Evolutionary conservation across 2,329 filamentous ascomycete species (phyloP).

Genomic region (Scedosporium minutisporum): DNA sequence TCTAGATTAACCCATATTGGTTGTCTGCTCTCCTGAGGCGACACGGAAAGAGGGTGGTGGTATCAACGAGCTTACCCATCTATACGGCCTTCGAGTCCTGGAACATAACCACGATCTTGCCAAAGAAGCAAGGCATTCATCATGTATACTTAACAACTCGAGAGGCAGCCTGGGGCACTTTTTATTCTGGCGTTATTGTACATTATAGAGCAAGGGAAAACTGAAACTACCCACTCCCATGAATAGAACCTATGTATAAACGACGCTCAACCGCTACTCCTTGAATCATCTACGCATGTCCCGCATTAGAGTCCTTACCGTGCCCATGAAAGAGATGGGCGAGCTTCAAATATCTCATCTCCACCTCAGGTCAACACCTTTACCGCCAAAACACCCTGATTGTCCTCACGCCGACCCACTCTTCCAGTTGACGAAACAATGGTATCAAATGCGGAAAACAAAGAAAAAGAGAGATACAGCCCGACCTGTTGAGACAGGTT

Average conservation of each 20-base stretch:
- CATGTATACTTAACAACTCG: background rate
- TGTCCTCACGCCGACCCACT: background rate
- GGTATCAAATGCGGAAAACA: conserved; percentile 1
- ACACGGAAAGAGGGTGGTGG: too few species aligned
- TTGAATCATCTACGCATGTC: background rate
- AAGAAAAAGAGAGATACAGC: background rate
- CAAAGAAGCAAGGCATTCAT: background rate
- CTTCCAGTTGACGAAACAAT: background rate
- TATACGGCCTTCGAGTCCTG: too few species aligned
- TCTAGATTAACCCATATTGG: too few species aligned
- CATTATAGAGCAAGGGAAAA: background rate
- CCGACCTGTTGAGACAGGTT: background rate
- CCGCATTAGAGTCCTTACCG: background rate
- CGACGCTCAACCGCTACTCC: background rate
- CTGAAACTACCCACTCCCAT: background rate
- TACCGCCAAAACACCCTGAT: background rate
- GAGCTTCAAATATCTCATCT: background rate
- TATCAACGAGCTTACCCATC: too few species aligned
- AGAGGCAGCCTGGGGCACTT: background rate
- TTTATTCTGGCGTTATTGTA: background rate
- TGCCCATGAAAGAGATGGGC: background rate
- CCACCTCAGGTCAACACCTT: background rate
- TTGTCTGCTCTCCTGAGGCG: too few species aligned
- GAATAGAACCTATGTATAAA: background rate
- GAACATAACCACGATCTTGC: too few species aligned